Conservation (phyloP, 352 stramenopile genomes). For the Pythium dissotocum region DNA sequence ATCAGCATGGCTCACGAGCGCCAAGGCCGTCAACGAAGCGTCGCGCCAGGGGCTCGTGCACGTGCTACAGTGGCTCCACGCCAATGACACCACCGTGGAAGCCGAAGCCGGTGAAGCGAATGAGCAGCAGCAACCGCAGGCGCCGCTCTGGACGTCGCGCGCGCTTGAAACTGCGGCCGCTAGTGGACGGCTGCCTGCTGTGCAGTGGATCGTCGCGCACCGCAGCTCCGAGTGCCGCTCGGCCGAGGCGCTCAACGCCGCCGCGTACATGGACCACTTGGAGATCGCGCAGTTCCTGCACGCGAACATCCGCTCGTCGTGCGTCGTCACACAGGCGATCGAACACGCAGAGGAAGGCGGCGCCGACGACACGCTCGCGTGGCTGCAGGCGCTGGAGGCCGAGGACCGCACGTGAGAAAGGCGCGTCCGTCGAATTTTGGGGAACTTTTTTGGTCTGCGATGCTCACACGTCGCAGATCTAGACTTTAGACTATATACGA, state of each 20-base stretch:
- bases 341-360: conserved; percentile 66
- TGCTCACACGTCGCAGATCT: conserved; percentile 23
- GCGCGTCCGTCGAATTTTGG: background rate
- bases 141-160: conserved; percentile 44
- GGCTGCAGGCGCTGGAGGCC: conserved; percentile 43
- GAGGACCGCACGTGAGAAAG: conserved; percentile 19
- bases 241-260: conserved; percentile 63
- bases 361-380: conserved; percentile 59
- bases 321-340: conserved; percentile 51
- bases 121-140: conserved; percentile 16
- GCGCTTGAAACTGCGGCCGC: conserved; percentile 60
- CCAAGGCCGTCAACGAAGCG: conserved; percentile 59
- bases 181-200: conserved; percentile 57
- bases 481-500: conserved; percentile 24
- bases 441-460: background rate
- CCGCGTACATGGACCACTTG: conserved; percentile 73
- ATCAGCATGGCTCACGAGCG: conserved; percentile 47
- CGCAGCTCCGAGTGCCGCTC: conserved; percentile 45
- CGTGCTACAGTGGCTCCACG: conserved; percentile 58
- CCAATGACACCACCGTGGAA: conserved; percentile 27
- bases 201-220: conserved; percentile 65
- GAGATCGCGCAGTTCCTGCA: conserved; percentile 58
- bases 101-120: conserved; percentile 16
- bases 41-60: conserved; percentile 51
- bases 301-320: conserved; percentile 41